Percentiles rank a stretch among this genome's conserved stretches.
Conservation (phyloP, 345 rosid genomes). For the Linum usitatissimum region DNA sequence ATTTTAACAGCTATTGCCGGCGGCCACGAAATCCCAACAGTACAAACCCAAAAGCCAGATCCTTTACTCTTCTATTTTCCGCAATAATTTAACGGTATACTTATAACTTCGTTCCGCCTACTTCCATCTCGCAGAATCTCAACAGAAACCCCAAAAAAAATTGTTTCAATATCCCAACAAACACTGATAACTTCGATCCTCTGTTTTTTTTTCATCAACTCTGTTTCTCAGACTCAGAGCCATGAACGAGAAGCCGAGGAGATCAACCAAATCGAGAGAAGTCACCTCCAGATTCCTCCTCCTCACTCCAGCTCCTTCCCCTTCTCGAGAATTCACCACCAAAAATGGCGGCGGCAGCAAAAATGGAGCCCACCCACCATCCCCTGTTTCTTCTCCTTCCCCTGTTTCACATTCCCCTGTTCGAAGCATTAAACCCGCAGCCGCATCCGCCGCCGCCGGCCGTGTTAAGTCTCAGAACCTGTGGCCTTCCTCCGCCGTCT, state of each 20-base stretch:
- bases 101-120: too few relatives aligned
- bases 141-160: neutral
- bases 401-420: slow-evolving; percentile 19
- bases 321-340: neutral
- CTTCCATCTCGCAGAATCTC: too few relatives aligned
- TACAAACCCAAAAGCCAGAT: neutral
- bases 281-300: slow-evolving; percentile 61
- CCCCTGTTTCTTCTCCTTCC: slow-evolving; percentile 16
- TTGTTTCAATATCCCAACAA: neutral
- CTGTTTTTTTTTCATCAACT: neutral
- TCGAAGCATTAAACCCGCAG: neutral
- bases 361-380: slow-evolving; percentile 12
- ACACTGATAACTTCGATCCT: neutral
- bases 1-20: too few relatives aligned
- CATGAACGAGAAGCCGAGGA: slow-evolving; percentile 27
- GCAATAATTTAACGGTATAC: too few relatives aligned
- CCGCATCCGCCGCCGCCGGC: slow-evolving; percentile 14
- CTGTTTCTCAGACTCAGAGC: neutral
- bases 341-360: slow-evolving; percentile 4
- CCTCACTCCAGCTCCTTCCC: slow-evolving; percentile 26
- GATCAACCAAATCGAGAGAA: slow-evolving; percentile 36
- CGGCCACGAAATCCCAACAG: neutral
- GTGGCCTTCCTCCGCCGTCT: slow-evolving; percentile 44
- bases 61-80: neutral
- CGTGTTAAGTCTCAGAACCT: slow-evolving; percentile 22